Base-by-base conservation (phyloP, 2,329 filamentous ascomycete genomes). In the Alternaria incomplexa region DNA sequence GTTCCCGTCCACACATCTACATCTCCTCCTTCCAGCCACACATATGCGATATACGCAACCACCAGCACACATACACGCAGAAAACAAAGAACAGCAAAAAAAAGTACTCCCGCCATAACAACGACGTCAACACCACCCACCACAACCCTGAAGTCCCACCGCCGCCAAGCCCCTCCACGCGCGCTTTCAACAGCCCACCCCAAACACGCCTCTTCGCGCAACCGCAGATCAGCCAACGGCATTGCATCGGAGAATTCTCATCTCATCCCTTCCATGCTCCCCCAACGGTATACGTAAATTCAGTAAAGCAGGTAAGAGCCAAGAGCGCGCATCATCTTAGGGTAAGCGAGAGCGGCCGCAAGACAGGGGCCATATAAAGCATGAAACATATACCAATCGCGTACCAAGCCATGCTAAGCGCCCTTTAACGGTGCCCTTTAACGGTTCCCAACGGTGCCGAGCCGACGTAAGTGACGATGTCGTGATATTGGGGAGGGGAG, bases 231-330 rank as follows among this genome's bases (percentile, higher is more conserved):
- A n/a, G 4, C 46, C 48, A 59, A 59, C 56, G 56, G 56, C 48
- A 44, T 28, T 59, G 56, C 48, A 59, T 59, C 56, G 56, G 56
- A 53, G 40, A 59, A 59, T 51, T 51, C 28, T 9, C 48, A 51
- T 51, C 48, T 51, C 48, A 4, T 5, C 20, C 48, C 17, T 13
- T 30, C 28, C 47, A 51, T 17, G 13, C 17, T 22, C 17, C 47
- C 28, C 17, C 47, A 51, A 22, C 10, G 2, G 28, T 50, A 17
- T 28, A 50, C 12, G 26, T 50, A 22, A 25, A 26, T 23, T 26
- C 17, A 32, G 17, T 22, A 15, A 48, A 36, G 47, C 22, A 15
- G 1, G 47, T 22, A 36, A 36, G 32, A 36, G 32, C 15, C 32
- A 36, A 36, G 32, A 15, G 32, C 32, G 32, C 32, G 13, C 36